Base-by-base conservation (phyloP, 148 eudicot species). In the Camellia lanceoleosa region DNA sequence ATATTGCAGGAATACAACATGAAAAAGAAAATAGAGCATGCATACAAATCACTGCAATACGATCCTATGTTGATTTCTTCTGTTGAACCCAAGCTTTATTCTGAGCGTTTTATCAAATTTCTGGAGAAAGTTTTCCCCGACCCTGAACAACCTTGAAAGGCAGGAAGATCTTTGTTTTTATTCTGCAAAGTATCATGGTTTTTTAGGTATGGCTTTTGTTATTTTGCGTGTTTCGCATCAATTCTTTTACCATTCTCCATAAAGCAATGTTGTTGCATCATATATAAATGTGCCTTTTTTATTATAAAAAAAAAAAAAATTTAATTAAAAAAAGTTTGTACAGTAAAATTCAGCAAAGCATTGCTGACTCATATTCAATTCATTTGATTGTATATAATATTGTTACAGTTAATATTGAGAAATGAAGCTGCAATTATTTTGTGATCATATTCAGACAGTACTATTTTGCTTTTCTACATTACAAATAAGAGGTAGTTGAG, bases 1-100 rank as follows among this genome's bases (percentile, higher is more conserved):
- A 93, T 96, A 82, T 81, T 96, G 79, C 99, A 96, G 83, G 86
- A 91, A 78, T 96, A 96, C 88, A 90, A 88, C 89, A 41, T 90
- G 85, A 91, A 73, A 78, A 96, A 96, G 92, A 93, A 89, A 83
- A 13, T 91, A 41, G 99, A 96, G 86, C 98, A 93, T 23, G 77
- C 81, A 3, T 87, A 77, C 79, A 96, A 96, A 82, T 92, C 99
- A 2, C 15, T 89, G 76, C 78, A 79, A 68, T 79, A 85, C 55
- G 95, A 96, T 71, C 91, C 99, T 1, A 74, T 85, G 86, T n/a
- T 89, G 16, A 92, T 96, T 69, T 96, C 99, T 68, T 93, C 79
- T 56, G 85, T 86, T 60, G 95, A 91, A 49, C 99, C 99, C 38
- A 84, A 88, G 69, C 71, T 84, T 41, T 96, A 96, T 70, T 87